Evolutionary conservation across 176 grass and related monocot species (phyloP).

Genomic region (Ananas comosus): DNA sequence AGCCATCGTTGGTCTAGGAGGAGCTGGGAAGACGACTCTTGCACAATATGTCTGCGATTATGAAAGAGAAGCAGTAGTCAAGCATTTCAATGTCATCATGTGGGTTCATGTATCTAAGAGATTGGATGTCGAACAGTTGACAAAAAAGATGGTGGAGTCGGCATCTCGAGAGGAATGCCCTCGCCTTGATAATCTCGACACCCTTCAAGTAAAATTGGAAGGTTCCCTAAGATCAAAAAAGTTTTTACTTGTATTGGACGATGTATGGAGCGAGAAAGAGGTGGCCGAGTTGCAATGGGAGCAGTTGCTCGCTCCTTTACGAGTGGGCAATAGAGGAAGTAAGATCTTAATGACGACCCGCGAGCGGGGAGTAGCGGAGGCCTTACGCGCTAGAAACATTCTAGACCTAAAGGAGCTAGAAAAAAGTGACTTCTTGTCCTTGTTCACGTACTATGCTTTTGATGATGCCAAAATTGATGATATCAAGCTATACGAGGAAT

Average conservation of each 20-base stretch:
- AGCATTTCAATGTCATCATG: not conserved
- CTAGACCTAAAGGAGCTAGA: constrained; percentile 12
- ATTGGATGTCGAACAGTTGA: constrained; percentile 10
- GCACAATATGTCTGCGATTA: constrained; percentile 24
- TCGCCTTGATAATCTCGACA: not conserved
- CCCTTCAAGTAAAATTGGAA: no score
- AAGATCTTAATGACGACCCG: constrained; percentile 29
- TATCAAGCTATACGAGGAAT: not conserved
- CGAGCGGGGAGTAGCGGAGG: not conserved
- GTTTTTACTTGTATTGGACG: no score
- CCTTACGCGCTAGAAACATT: not conserved
- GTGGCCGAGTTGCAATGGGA: not conserved
- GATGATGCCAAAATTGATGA: not conserved
- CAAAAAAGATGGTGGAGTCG: constrained; percentile 1
- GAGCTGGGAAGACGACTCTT: constrained; percentile 35
- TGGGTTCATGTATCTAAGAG: constrained; percentile 28
- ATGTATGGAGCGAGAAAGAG: no score
- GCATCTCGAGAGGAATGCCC: not conserved
- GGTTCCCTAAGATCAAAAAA: no score
- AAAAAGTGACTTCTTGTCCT: not conserved
- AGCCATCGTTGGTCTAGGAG: constrained; percentile 24
- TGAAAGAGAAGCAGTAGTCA: not conserved
- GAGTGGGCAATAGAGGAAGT: constrained; percentile 7
- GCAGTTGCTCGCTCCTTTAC: constrained; percentile 12
- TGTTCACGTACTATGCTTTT: constrained; percentile 28